Evolutionary conservation across 2,329 filamentous ascomycete genomes (phyloP).

Genomic region (Ophiocordyceps camponoti-leonardi): DNA sequence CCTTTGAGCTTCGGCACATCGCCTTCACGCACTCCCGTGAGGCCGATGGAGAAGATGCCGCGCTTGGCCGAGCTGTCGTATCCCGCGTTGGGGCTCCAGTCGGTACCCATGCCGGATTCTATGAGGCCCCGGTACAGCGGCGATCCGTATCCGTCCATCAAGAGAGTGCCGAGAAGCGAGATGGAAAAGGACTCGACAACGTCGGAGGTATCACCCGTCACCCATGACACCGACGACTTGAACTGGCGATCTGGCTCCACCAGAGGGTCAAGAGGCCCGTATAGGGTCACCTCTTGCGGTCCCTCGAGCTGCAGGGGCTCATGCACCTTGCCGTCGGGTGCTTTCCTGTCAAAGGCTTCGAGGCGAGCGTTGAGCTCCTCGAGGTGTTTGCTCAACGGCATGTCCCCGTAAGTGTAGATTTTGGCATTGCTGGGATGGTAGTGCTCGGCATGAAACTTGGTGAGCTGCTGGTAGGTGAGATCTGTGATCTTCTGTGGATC

Average conservation of each 20-base stretch:
- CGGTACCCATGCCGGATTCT: conserved; percentile 75
- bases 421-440: conserved; percentile 98
- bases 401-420: conserved; percentile 86
- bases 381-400: conserved; percentile 69
- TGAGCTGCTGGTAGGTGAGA: conserved; percentile 77
- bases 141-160: conserved; percentile 91
- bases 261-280: conserved; percentile 74
- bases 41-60: conserved; percentile 76
- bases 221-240: conserved; percentile 90
- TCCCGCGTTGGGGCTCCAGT: conserved; percentile 89
- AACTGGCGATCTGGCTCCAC: conserved; percentile 73
- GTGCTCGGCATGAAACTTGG: conserved; percentile 75
- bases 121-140: conserved; percentile 80
- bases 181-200: conserved; percentile 79
- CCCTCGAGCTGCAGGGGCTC: conserved; percentile 56
- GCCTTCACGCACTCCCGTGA: conserved; percentile 73
- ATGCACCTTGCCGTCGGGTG: conserved; percentile 57
- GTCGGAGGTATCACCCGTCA: conserved; percentile 68
- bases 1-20: conserved; percentile 64
- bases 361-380: conserved; percentile 62
- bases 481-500: conserved; percentile 95
- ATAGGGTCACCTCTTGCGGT: conserved; percentile 50
- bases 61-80: conserved; percentile 64
- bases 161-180: conserved; percentile 61
- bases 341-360: conserved; percentile 52